Evolutionary conservation across 257 asterid species (phyloP).

Genomic region (Leptodermis oblonga): DNA sequence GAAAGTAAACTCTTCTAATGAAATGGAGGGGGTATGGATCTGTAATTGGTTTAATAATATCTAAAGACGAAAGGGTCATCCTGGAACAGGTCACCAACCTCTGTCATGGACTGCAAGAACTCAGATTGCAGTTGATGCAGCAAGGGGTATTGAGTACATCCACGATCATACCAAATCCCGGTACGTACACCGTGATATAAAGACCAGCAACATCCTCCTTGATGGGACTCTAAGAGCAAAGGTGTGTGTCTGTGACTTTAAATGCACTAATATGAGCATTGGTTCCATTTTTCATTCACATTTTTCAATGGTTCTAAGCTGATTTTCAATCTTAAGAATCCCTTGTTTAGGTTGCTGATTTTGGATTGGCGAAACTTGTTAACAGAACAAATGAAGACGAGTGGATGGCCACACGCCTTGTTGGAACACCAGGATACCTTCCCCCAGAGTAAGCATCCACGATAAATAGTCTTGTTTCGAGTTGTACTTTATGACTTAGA

Average conservation of each 20-base stretch:
- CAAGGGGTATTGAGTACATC: conserved; percentile 80
- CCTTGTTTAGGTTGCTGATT: conserved; percentile 68
- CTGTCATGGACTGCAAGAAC: conserved; percentile 79
- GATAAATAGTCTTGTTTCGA: too few species aligned
- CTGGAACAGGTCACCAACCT: conserved; percentile 65
- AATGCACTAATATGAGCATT: too few species aligned
- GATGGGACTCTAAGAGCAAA: conserved; percentile 81
- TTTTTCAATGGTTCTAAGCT: not conserved
- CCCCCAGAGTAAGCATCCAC: conserved; percentile 72
- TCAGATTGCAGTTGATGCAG: conserved; percentile 71
- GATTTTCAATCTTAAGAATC: conserved; percentile 4
- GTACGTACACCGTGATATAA: conserved; percentile 83
- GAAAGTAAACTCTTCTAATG: too few species aligned
- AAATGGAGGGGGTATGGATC: too few species aligned
- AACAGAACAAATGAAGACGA: conserved; percentile 66
- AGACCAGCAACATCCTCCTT: conserved; percentile 71
- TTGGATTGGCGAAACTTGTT: conserved; percentile 83
- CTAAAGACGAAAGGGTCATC: not conserved
- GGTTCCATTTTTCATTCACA: too few species aligned
- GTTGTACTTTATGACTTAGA: too few species aligned
- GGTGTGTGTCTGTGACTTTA: conserved; percentile 25
- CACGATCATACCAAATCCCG: conserved; percentile 78
- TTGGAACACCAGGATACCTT: conserved; percentile 90
- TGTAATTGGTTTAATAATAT: not conserved
- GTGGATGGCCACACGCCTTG: conserved; percentile 61